Conservation (phyloP, 2,329 filamentous ascomycete species). For the Colletotrichum sp. region DNA sequence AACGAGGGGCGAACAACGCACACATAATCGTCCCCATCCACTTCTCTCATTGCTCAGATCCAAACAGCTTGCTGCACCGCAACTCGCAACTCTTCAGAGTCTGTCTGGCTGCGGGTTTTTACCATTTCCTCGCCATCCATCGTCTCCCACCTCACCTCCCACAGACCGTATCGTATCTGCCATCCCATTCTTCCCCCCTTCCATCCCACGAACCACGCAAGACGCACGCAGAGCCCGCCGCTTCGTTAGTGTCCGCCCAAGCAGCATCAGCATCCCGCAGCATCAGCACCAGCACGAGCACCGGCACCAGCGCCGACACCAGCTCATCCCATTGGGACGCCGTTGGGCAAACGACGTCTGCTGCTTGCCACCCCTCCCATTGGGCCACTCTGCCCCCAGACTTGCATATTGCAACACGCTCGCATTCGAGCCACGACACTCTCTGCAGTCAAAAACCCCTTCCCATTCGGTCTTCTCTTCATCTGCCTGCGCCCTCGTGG, state of each 20-base stretch:
- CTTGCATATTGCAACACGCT: conserved; percentile 30
- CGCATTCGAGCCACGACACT: conserved; percentile 48
- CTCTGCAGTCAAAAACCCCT: conserved; percentile 33
- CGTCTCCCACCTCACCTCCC: neutral
- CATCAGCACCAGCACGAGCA: neutral
- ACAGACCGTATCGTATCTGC: neutral
- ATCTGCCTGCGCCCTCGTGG: conserved; percentile 15
- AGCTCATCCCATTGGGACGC: conserved; percentile 13
- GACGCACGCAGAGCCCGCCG: neutral
- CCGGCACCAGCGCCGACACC: neutral
- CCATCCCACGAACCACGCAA: neutral
- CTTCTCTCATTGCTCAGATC: neutral
- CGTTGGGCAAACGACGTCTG: conserved; percentile 12
- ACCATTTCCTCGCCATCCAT: neutral
- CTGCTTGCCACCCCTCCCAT: conserved; percentile 13
- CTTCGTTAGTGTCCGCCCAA: neutral
- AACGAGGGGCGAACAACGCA: conserved; percentile 20
- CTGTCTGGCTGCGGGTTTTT: neutral
- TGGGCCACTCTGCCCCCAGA: conserved; percentile 19
- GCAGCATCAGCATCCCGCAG: neutral
- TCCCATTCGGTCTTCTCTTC: conserved; percentile 19
- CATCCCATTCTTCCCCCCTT: neutral
- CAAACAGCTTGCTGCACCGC: neutral
- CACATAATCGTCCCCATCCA: conserved; percentile 13
- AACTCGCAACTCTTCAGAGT: neutral